Evolutionary conservation across 225 moss, liverwort and hornwort genomes (phyloP).

Genomic region (Takakia lepidozioides): DNA sequence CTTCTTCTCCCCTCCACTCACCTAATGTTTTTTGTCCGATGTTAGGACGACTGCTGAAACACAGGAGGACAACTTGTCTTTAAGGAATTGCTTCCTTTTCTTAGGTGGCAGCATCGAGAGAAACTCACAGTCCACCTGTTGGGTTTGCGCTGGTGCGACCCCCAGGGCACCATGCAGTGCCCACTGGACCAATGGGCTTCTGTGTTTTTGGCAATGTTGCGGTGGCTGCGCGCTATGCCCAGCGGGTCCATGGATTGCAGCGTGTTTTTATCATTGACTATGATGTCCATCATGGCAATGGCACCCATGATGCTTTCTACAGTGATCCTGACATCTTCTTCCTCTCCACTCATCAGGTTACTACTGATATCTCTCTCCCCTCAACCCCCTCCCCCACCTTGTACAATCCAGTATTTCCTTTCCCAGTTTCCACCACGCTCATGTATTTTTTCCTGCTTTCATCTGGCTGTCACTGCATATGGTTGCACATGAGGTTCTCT

Average conservation of each 20-base stretch:
- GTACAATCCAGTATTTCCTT: no score
- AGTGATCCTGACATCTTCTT: conserved; percentile 76
- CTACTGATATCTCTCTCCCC: conserved; percentile 2
- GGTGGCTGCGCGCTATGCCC: conserved; percentile 86
- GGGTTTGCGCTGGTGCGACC: conserved; percentile 90
- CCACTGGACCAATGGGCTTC: conserved; percentile 89
- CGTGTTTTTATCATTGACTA: conserved; percentile 90
- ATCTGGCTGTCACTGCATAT: no score
- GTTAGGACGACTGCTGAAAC: no score
- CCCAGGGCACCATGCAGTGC: conserved; percentile 92
- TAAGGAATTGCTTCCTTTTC: no score
- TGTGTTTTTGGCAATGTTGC: conserved; percentile 97
- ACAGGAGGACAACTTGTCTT: no score
- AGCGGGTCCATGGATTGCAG: conserved; percentile 71
- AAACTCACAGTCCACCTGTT: conserved; percentile 73
- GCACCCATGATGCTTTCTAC: conserved; percentile 83
- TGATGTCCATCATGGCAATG: conserved; percentile 97
- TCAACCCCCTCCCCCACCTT: no score
- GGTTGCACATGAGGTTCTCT: no score
- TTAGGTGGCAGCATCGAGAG: conserved; percentile 66
- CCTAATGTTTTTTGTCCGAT: no score
- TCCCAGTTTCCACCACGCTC: no score
- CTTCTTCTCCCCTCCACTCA: no score
- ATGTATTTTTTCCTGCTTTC: no score
- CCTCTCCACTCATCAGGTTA: conserved; percentile 92